phyloP scores from a whole-genome alignment of 108 stramenopile genomes.

The Craspedostauros australis region DNA sequence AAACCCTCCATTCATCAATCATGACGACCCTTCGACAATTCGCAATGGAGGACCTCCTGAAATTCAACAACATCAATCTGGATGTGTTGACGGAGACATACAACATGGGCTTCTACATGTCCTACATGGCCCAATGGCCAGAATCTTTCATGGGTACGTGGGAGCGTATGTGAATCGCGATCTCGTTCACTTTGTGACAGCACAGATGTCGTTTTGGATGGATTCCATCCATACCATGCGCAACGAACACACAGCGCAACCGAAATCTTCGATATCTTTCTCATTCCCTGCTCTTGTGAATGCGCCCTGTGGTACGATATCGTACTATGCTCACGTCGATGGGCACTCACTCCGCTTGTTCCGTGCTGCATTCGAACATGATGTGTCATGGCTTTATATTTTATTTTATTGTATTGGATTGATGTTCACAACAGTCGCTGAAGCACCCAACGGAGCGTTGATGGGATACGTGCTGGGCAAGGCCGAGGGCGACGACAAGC shows the following conservation, averaged over 20 bases:
- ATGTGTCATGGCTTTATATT: background rate
- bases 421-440: slow-evolving; percentile 45
- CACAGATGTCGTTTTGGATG: too few relatives aligned
- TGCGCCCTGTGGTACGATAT: too few relatives aligned
- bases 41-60: slow-evolving; percentile 87
- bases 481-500: slow-evolving; percentile 85
- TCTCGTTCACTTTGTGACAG: too few relatives aligned
- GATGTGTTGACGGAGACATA: slow-evolving; percentile 93
- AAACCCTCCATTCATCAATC: slow-evolving; percentile 6
- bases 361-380: too few relatives aligned
- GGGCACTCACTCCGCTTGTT: too few relatives aligned
- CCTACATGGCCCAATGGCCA: slow-evolving; percentile 93
- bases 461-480: slow-evolving; percentile 90
- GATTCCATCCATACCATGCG: too few relatives aligned
- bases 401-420: too few relatives aligned
- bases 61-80: slow-evolving; percentile 97
- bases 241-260: too few relatives aligned
- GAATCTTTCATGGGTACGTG: slow-evolving; percentile 75
- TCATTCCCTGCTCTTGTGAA: too few relatives aligned
- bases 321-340: too few relatives aligned
- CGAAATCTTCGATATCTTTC: too few relatives aligned
- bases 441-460: slow-evolving; percentile 56
- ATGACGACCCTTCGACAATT: slow-evolving; percentile 91
- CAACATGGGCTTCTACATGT: slow-evolving; percentile 70
- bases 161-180: background rate